Conservation (phyloP, 1,284 basidiomycete species). For the Apiotrichum brassicae region DNA sequence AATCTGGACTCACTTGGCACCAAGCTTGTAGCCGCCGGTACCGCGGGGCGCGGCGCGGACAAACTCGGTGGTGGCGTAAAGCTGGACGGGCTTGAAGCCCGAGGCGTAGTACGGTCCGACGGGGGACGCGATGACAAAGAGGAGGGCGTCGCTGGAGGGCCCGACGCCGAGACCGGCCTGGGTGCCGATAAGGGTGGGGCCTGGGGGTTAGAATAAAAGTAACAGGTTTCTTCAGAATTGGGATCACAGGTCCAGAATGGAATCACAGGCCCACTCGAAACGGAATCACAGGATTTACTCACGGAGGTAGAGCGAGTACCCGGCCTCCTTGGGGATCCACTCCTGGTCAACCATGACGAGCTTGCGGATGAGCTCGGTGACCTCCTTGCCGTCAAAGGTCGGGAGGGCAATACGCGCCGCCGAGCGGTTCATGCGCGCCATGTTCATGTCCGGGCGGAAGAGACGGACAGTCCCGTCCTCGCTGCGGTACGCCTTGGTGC, state of each 20-base stretch:
- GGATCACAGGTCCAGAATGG: too few relatives aligned
- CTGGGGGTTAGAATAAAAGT: slow-evolving; percentile 22
- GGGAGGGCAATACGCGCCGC: slow-evolving; percentile 48
- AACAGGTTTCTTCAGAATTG: too few relatives aligned
- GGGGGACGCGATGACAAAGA: slow-evolving; percentile 91
- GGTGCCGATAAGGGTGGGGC: slow-evolving; percentile 70
- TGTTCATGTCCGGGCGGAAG: slow-evolving; percentile 98
- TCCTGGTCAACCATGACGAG: slow-evolving; percentile 79
- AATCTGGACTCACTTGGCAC: slow-evolving; percentile 57
- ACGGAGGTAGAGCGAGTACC: slow-evolving; percentile 87
- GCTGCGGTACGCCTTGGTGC: slow-evolving; percentile 91
- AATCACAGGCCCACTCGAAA: too few relatives aligned
- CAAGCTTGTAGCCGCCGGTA: slow-evolving; percentile 87
- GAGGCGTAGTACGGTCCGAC: slow-evolving; percentile 92
- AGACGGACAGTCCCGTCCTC: slow-evolving; percentile 71
- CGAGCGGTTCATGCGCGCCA: slow-evolving; percentile 58
- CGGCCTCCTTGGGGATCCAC: slow-evolving; percentile 86
- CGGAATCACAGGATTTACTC: slow-evolving; percentile 7
- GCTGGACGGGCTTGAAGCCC: slow-evolving; percentile 91
- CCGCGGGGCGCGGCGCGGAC: slow-evolving; percentile 86
- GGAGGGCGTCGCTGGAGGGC: slow-evolving; percentile 78
- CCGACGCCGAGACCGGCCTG: slow-evolving; percentile 81
- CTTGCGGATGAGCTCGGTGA: slow-evolving; percentile 81
- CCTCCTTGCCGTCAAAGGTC: slow-evolving; percentile 70
- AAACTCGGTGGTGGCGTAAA: slow-evolving; percentile 86